Base-by-base conservation (phyloP, 2,329 filamentous ascomycete species). In the Fusarium sublunatum region DNA sequence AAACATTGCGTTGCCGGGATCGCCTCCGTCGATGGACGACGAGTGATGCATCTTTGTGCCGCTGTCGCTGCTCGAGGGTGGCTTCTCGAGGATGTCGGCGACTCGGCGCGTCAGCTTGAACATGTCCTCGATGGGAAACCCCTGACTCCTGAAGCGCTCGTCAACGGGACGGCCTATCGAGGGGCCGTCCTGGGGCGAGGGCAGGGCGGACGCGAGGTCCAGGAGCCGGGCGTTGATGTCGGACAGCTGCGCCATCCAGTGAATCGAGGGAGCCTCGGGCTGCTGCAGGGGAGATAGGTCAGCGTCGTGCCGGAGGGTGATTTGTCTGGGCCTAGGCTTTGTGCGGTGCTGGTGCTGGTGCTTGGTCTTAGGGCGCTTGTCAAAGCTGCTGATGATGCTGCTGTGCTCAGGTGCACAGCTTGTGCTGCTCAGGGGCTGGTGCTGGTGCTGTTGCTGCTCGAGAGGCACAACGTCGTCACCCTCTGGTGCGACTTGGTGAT, bases 51-150 rank as follows among this genome's bases (percentile, higher is more conserved):
- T 15, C 29, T 62, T 57, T 6, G 45, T 19, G 4, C 50, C 45
- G 4, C 50, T 43, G 24, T 57, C 55, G 12, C 44, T 53, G 22
- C 50, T 56, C 3, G 58, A 47, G 1, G 68, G 57, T 3, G 72
- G 50, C 24, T 70, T 65, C 40, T 77, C 72, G 6, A 79, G 58
- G 2, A 75, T 70, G 31, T 78, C 73, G 13, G 77, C 71, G 7
- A 79, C 74, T 6, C 67, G 53, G 7, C 74, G 73, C 5, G 78
- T 79, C 24, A 79, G 70, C 49, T 76, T 72, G 66, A 79, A 80
- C 68, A 80, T 75, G 32, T 74, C 73, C 41, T 79, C 76, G 31
- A 80, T 73, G 4, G 78, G 77, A 41, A 80, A 80, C 24, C 68
- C 73, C 53, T 59, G 56, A 24, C 50, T 56, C 36, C 58, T 70